A percentile compares a stretch with the other conserved stretches of the same genome.
These are phyloP conservation scores for Cyberlindnera bimundalis DNA, from an alignment of 805 yeast species.

Conservation along the genomic window DNA sequence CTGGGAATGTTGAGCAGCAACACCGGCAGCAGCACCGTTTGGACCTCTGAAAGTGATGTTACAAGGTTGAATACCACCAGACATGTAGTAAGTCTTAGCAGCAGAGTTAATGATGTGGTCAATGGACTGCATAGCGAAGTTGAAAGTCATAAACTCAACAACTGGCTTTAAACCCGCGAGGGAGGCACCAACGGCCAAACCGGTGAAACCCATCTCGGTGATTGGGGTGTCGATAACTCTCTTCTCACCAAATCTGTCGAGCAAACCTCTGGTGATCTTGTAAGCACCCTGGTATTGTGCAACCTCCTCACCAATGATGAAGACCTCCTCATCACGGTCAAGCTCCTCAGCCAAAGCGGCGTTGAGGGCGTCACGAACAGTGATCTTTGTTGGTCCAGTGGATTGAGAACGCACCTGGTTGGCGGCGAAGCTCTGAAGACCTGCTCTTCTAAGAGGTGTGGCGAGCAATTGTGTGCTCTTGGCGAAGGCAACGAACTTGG, in stretches of 20 bases:
- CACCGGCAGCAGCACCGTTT: constrained; percentile 99
- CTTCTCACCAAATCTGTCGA: constrained; percentile 76
- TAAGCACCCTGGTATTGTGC: constrained; percentile 99
- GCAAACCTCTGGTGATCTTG: constrained; percentile 91
- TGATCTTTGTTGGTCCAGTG: constrained; percentile 39
- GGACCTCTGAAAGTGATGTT: constrained; percentile 99
- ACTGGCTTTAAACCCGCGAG: constrained; percentile 86
- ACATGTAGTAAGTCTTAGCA: constrained; percentile 98
- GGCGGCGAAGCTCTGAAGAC: constrained; percentile 6
- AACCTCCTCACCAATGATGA: constrained; percentile 98
- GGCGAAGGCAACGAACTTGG: constrained; percentile 15
- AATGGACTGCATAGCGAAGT: constrained; percentile 99
- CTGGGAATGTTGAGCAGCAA: constrained; percentile 99
- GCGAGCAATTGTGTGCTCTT: constrained; percentile 19
- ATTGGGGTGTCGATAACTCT: constrained; percentile 88
- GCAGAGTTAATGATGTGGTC: constrained; percentile 98
- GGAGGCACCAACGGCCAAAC: constrained; percentile 82
- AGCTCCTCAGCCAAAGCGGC: constrained; percentile 95
- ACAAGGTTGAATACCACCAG: constrained; percentile 98
- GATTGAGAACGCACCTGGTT: constrained; percentile 15
- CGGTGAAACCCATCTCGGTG: constrained; percentile 99
- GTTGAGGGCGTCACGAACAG: constrained; percentile 97
- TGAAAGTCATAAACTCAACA: constrained; percentile 98
- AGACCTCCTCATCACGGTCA: constrained; percentile 92
- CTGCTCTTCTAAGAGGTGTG: constrained; percentile 6